These are phyloP conservation scores for Gossypium aridum DNA, from an alignment of 441 rosid genomes.

Conservation along the genomic window DNA sequence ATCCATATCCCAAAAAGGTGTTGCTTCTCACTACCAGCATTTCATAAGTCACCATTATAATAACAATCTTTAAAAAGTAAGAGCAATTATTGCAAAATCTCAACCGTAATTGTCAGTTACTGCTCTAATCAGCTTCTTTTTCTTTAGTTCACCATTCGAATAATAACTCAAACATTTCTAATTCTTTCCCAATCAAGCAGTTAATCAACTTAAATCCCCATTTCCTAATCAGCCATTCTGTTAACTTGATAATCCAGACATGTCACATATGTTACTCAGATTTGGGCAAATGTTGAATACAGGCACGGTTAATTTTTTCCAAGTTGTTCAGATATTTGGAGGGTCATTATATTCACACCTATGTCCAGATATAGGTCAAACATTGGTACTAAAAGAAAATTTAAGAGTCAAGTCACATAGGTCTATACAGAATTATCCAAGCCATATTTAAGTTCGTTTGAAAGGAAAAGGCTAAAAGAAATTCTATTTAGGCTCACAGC, in stretches of 20 bases:
- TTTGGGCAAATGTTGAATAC: too few relatives aligned
- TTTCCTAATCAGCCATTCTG: not conserved
- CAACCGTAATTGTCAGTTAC: not conserved
- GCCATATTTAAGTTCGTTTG: not conserved
- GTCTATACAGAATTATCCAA: not conserved
- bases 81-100: not conserved
- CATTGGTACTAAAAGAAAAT: too few relatives aligned
- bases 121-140: not conserved
- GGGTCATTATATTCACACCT: too few relatives aligned
- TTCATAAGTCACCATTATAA: not conserved
- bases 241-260: not conserved
- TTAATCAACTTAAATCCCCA: not conserved
- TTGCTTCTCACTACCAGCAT: not conserved
- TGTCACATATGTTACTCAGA: too few relatives aligned
- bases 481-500: not conserved
- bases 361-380: too few relatives aligned
- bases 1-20: not conserved
- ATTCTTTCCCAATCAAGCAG: not conserved
- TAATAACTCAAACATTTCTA: not conserved
- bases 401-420: not conserved
- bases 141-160: not conserved
- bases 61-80: not conserved
- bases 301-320: too few relatives aligned
- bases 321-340: too few relatives aligned
- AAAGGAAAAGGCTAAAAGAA: not conserved